Base-by-base conservation (phyloP, 1,284 basidiomycete genomes). In the Calocybe gambosa region DNA sequence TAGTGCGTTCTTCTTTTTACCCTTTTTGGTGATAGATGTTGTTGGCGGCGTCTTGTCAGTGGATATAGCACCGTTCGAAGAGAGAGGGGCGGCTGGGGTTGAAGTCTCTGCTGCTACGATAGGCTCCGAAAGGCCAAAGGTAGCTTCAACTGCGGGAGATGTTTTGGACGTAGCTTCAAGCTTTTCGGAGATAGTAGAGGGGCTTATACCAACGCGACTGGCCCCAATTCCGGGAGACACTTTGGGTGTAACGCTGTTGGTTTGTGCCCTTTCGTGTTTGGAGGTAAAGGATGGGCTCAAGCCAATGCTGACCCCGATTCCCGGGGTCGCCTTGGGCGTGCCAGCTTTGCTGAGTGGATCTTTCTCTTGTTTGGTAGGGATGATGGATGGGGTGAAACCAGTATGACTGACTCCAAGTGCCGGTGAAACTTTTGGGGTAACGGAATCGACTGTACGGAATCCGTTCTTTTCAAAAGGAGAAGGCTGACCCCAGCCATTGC, bases 1-100 rank as follows among this genome's bases (percentile, higher is more conserved):
- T 12, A 50, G 50, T 23, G 36, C 33, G 23, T 44, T 41, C 38
- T 55, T 50, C 47, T 54, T 57, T 49, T 56, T 57, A 16, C 42
- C 43, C 42, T 55, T 57, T 29, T 55, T 55, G 5, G 25, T 23
- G 8, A 13, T 8, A 13, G 25, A 5, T 4, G 26, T 28, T 6
- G 39, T 36, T 9, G 47, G 46, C 7, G 39, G 25, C 2, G 52
- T 37, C 39, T 50, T 53, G 13, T 42, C 44, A 5, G 47, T 39
- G 18, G 25, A n/a, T 28, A 49, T 18, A n/a, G 34, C 42, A 15
- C 36, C 34, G 2, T 39, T 42, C 8, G 49, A 34, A 12, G 46
- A 46, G 15, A 39, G 18, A 23, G 49, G 13, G 20, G 42, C 42
- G 13, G 49, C 15, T 7, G 48, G 16, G 6, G 29, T 13, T 35